Percentiles rank a stretch among this genome's conserved stretches.
These are phyloP conservation scores for Symbiodinium natans DNA, from an alignment of 73 alveolate species.

Conservation along the genomic window DNA sequence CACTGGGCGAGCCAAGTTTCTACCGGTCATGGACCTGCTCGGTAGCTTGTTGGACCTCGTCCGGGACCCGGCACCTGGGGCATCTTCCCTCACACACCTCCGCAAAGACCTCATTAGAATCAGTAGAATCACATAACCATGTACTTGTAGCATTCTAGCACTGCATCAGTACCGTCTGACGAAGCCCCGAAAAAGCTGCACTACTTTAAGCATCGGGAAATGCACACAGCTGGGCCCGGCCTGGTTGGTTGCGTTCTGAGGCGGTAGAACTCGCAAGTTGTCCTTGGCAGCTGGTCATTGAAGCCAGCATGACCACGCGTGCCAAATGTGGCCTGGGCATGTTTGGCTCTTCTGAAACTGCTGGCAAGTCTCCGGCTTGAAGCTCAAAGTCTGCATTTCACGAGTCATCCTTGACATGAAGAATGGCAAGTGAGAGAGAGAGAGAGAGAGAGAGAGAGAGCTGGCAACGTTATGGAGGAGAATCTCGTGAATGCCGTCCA, in stretches of 20 bases:
- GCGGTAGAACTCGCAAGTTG: constrained; percentile 68
- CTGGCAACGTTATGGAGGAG: too few species aligned
- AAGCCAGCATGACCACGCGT: background rate
- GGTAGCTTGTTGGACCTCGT: background rate
- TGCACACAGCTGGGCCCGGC: background rate
- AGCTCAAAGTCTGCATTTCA: constrained; percentile 84
- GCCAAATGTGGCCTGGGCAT: background rate
- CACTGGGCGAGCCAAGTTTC: background rate
- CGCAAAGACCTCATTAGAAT: too few species aligned
- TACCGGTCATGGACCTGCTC: background rate
- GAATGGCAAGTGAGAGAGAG: background rate
- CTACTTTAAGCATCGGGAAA: background rate
- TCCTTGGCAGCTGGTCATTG: background rate
- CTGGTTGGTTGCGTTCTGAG: constrained; percentile 34
- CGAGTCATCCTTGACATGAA: constrained; percentile 41
- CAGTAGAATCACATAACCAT: too few species aligned
- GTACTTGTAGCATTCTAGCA: too few species aligned
- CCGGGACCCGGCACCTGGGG: background rate
- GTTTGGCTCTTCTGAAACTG: background rate
- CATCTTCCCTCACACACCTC: background rate
- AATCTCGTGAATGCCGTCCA: background rate
- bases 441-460: too few species aligned
- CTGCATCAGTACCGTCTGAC: too few species aligned
- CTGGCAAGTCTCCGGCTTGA: constrained; percentile 38
- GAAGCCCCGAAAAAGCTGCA: background rate